Percentiles rank a stretch among this genome's conserved stretches.
These are phyloP conservation scores for Backusella macrospora DNA, from an alignment of 192 early-diverging fungal genomes.

Conservation along the genomic window DNA sequence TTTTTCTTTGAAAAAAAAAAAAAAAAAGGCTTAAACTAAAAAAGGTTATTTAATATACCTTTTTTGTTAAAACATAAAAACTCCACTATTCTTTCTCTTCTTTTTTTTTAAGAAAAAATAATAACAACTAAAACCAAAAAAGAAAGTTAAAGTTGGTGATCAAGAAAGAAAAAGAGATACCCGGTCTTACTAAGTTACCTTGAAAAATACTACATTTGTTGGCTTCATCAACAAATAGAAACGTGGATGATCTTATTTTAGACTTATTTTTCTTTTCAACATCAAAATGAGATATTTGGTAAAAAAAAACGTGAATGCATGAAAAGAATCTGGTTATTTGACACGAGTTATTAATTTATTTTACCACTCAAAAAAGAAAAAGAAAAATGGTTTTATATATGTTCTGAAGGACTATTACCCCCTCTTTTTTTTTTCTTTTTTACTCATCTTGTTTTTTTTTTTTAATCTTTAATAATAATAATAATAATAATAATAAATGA, in stretches of 20 bases:
- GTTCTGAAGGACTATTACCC: no score
- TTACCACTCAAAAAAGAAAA: no score
- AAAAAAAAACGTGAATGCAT: constrained; percentile 9
- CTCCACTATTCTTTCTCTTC: not conserved
- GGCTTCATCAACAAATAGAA: not conserved
- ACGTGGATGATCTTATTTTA: constrained; percentile 9
- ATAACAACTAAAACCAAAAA: not conserved
- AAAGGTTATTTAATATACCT: not conserved
- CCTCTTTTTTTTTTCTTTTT: not conserved
- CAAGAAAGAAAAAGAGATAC: not conserved
- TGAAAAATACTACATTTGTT: not conserved
- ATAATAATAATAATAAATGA: no score
- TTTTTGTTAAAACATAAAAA: no score
- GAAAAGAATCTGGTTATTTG: constrained; percentile 5
- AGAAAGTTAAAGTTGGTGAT: not conserved
- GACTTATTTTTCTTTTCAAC: not conserved
- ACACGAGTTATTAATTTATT: constrained; percentile 13
- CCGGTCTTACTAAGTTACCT: not conserved
- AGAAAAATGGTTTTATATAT: no score
- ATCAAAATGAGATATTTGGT: not conserved
- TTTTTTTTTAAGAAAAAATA: not conserved
- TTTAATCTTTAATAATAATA: no score
- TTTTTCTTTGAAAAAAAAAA: not conserved
- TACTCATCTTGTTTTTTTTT: no score
- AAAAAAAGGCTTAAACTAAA: not conserved